Conservation (phyloP, 176 grass and related monocot species). For the Oryza coarctata region DNA sequence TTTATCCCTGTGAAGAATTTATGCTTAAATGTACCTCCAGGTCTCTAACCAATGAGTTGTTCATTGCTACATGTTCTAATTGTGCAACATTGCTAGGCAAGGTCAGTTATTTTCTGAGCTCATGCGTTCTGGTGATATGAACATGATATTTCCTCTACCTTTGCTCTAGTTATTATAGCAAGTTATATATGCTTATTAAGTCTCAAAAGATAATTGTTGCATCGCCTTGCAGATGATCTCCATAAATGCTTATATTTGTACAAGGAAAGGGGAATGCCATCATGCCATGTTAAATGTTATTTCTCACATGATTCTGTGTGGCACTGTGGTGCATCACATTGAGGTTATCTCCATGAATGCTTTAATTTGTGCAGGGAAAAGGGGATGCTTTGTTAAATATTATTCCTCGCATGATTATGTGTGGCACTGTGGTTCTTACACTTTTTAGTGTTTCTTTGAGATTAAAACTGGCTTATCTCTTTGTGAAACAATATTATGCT, state of each 20-base stretch:
- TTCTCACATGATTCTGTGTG: background rate
- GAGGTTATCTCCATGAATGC: background rate
- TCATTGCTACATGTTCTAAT: background rate
- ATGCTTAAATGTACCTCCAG: background rate
- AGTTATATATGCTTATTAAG: background rate
- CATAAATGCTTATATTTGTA: background rate
- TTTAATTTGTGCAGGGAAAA: background rate
- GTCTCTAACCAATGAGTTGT: background rate
- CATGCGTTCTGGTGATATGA: slow-evolving; percentile 18
- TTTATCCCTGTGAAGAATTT: background rate
- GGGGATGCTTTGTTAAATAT: background rate
- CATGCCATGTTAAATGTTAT: background rate
- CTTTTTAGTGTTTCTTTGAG: slow-evolving; percentile 4
- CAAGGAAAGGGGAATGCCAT: background rate
- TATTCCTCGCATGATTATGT: slow-evolving; percentile 3
- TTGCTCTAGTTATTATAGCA: background rate
- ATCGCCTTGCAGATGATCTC: background rate
- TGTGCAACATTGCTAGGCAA: background rate
- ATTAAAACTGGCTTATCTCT: background rate
- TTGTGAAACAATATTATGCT: background rate
- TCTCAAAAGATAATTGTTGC: background rate
- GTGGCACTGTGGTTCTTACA: background rate
- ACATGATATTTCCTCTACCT: background rate
- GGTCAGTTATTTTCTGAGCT: background rate
- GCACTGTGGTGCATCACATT: background rate